Evolutionary conservation across 768 basidiomycete genomes (phyloP).

Genomic region (Lactarius hatsudake): DNA sequence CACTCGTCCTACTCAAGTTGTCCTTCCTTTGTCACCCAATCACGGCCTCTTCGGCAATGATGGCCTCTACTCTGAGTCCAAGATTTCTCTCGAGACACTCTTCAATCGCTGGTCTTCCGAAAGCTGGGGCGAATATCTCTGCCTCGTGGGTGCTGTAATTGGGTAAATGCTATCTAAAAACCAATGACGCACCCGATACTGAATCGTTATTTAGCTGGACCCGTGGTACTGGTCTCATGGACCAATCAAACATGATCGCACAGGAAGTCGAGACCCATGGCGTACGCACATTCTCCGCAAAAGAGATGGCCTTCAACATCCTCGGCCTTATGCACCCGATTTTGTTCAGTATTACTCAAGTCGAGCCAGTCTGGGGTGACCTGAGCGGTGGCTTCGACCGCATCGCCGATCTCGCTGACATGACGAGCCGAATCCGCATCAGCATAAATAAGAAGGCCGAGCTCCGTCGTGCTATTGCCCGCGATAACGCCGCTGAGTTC

Average conservation of each 20-base stretch:
- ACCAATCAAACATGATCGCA: constrained; percentile 89
- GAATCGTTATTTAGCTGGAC: constrained; percentile 67
- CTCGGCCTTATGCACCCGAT: constrained; percentile 99
- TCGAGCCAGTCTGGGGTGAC: constrained; percentile 99
- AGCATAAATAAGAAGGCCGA: constrained; percentile 84
- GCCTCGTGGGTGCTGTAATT: constrained; percentile 96
- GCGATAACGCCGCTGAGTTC: constrained; percentile 96
- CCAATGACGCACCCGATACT: constrained; percentile 5
- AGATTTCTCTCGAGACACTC: constrained; percentile 95
- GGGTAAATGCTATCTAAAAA: constrained; percentile 54
- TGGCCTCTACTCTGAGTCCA: constrained; percentile 96
- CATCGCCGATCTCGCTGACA: constrained; percentile 89
- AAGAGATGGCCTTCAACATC: constrained; percentile 99
- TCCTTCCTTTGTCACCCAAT: constrained; percentile 96
- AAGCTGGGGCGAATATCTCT: constrained; percentile 98
- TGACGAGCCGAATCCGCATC: constrained; percentile 82
- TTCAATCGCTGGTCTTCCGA: constrained; percentile 99
- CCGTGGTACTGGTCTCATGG: constrained; percentile 97
- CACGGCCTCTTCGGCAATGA: constrained; percentile 98
- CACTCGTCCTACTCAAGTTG: constrained; percentile 97
- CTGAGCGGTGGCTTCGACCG: constrained; percentile 98
- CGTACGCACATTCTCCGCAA: constrained; percentile 97
- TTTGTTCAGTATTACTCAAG: constrained; percentile 98
- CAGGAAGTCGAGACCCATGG: constrained; percentile 91
- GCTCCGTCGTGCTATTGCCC: constrained; percentile 87